A percentile compares a stretch with the other conserved stretches of the same genome.
Conservation (phyloP, 2,329 filamentous ascomycete species). For the Stagonosporopsis rhizophila region DNA sequence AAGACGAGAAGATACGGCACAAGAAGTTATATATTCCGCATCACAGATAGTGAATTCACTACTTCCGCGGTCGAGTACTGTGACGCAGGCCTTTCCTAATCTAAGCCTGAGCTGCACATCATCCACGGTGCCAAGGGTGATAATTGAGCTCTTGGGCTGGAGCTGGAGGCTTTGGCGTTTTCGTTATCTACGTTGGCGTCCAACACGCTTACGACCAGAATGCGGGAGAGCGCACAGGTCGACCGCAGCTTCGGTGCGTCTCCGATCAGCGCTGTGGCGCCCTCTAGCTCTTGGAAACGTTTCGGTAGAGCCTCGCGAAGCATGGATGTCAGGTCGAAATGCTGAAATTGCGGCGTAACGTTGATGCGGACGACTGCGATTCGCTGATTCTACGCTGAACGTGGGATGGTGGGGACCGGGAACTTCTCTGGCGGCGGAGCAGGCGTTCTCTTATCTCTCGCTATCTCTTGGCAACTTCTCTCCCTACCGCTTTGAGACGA, state of each 20-base stretch:
- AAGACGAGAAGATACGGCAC: constrained; percentile 22
- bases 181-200: constrained; percentile 39
- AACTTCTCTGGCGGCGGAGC: constrained; percentile 26
- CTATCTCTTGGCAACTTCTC: constrained; percentile 21
- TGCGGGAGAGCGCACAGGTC: constrained; percentile 29
- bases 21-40: constrained; percentile 36
- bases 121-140: constrained; percentile 29
- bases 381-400: constrained; percentile 25
- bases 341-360: constrained; percentile 22
- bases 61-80: constrained; percentile 47
- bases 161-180: constrained; percentile 25
- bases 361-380: constrained; percentile 25
- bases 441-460: constrained; percentile 48
- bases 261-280: constrained; percentile 30
- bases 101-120: constrained; percentile 25
- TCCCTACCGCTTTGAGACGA: constrained; percentile 13
- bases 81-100: constrained; percentile 28
- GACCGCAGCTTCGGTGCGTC: constrained; percentile 18
- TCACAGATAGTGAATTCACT: constrained; percentile 25
- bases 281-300: constrained; percentile 16
- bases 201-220: constrained; percentile 16
- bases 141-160: constrained; percentile 31
- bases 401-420: constrained; percentile 44
- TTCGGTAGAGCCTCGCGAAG: constrained; percentile 9
- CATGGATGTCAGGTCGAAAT: constrained; percentile 13